Base-by-base conservation (phyloP, 768 basidiomycete genomes). In the Flagelloscypha sp. region DNA sequence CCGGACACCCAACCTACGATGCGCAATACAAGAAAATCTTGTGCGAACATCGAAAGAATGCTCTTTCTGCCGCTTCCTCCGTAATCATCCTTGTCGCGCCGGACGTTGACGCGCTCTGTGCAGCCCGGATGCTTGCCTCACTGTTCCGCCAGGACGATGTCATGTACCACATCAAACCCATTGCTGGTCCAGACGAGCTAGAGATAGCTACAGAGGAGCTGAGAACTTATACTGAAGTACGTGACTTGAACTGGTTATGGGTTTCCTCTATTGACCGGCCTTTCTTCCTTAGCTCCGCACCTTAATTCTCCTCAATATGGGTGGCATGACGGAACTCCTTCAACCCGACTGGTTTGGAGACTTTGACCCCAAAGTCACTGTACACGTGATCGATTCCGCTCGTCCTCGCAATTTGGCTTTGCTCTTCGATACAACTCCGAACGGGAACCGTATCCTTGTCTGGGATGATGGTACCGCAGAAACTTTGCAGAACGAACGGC, bases 381-480 rank as follows among this genome's bases (percentile, higher is more conserved):
- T 97, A 27, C 95, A 99, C 62, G 79, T 98, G 48, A 86, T 99
- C 60, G 95, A 99, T 59, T 89, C 94, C 3, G 76, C 80, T 13
- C 74, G 95, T 34, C 95, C 95, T 12, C 77, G 85, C 51, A 90
- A 92, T 57, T 65, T 98, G 49, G 68, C 78, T 27, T 95, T 81
- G 62, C 61, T 97, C 15, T 98, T 94, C 55, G 76, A 72, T 32
- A 69, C 65, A 27, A 78, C 78, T 17, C 69, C 75, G 46, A 73
- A 73, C 34, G 73, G 70, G 9, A 77, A 84, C 43, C 66, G 82
- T 34, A 76, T 97, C 13, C 64, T 94, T 20, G 70, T 98, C 1
- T 99, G 95, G 95, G 89, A 92, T 44, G 92, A 94, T 48, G 89
- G 88, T 3, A 79, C 75, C 12, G 81, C 78, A 2, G 78, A 79